phyloP scores from a whole-genome alignment of 306 rosid species.

The Malus fusca region DNA sequence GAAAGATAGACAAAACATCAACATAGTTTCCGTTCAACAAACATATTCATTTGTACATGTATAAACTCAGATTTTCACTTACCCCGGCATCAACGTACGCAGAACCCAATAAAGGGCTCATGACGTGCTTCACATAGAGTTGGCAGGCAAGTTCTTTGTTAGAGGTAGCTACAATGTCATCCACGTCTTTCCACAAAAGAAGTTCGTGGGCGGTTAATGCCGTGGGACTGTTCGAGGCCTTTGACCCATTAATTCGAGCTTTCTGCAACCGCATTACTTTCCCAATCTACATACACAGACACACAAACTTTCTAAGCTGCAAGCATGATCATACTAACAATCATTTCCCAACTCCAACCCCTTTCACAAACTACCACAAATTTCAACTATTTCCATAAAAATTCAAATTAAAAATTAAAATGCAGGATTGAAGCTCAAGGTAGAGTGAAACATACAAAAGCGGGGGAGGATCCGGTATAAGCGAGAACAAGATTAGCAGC shows the following conservation, averaged over 20 bases:
- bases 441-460: slow-evolving; percentile 38
- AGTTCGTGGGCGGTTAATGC: slow-evolving; percentile 49
- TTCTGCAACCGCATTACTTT: slow-evolving; percentile 81
- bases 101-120: slow-evolving; percentile 79
- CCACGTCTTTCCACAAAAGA: slow-evolving; percentile 59
- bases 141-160: slow-evolving; percentile 48
- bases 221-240: slow-evolving; percentile 27
- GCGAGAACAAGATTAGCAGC: slow-evolving; percentile 85
- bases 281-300: slow-evolving; percentile 44
- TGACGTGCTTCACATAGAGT: slow-evolving; percentile 46
- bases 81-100: slow-evolving; percentile 77
- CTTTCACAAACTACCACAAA: not conserved
- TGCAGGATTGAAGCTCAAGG: not conserved
- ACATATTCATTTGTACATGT: not conserved
- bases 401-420: not conserved
- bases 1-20: not conserved
- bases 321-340: not conserved
- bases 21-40: not conserved
- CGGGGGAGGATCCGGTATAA: slow-evolving; percentile 55
- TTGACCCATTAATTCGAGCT: slow-evolving; percentile 33
- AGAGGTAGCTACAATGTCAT: slow-evolving; percentile 39
- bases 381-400: not conserved
- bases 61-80: slow-evolving; percentile 4
- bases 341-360: not conserved
- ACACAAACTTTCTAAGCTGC: not conserved